A percentile compares a stretch with the other conserved stretches of the same genome.
Evolutionary conservation across 768 basidiomycete species (phyloP).

Genomic region (Boletellus ananas): DNA sequence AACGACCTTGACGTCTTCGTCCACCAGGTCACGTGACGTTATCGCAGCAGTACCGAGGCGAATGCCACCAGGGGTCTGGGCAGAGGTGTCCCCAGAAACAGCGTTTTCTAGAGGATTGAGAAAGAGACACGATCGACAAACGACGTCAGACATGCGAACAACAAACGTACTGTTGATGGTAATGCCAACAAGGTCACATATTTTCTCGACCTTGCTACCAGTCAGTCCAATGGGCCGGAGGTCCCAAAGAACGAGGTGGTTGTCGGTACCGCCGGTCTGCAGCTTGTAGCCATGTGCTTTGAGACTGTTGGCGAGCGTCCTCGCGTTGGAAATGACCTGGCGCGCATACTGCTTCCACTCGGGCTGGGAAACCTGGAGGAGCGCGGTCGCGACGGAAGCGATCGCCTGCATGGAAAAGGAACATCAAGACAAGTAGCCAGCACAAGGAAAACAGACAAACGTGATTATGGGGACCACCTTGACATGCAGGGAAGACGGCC

Average conservation of each 20-base stretch:
- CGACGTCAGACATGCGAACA: background rate
- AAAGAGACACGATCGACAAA: background rate
- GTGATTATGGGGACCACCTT: conserved; percentile 99
- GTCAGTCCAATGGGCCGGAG: conserved; percentile 91
- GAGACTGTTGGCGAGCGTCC: conserved; percentile 69
- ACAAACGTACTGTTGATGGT: conserved; percentile 82
- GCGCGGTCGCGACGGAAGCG: conserved; percentile 88
- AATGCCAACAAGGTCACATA: conserved; percentile 94
- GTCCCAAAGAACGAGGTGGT: conserved; percentile 98
- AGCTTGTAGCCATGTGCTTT: conserved; percentile 86
- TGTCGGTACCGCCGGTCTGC: conserved; percentile 95
- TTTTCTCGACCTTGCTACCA: conserved; percentile 98
- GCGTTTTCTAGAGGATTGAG: conserved; percentile 68
- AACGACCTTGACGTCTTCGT: conserved; percentile 82
- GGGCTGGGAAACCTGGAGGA: conserved; percentile 87
- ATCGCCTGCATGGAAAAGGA: conserved; percentile 61
- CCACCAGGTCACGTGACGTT: conserved; percentile 91
- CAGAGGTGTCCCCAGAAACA: conserved; percentile 93
- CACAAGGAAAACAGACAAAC: conserved; percentile 37
- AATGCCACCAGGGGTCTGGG: conserved; percentile 94
- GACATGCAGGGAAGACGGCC: conserved; percentile 99
- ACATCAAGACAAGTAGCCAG: background rate
- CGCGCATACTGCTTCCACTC: conserved; percentile 89
- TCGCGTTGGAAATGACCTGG: conserved; percentile 90
- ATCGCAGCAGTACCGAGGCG: conserved; percentile 93